Conservation (phyloP, 2,329 filamentous ascomycete genomes). For the Aspergillus tamarii region DNA sequence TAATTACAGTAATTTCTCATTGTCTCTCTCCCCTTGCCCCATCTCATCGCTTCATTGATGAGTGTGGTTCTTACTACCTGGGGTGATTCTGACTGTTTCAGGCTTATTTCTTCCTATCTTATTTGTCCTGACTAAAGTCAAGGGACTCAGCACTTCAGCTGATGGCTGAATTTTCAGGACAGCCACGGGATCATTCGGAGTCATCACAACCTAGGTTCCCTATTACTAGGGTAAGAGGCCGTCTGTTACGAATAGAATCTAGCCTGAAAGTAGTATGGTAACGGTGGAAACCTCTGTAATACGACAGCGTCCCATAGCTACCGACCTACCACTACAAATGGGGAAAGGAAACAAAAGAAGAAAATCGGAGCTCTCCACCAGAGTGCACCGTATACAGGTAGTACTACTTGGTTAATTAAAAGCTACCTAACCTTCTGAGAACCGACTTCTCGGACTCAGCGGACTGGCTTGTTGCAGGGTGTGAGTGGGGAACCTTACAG, state of each 20-base stretch:
- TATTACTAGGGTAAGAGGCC: conserved; percentile 2
- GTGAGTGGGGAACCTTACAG: conserved; percentile 29
- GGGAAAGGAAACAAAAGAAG: conserved; percentile 14
- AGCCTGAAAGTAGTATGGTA: conserved; percentile 7
- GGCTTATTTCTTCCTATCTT: conserved; percentile 1
- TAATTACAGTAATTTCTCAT: conserved; percentile 5
- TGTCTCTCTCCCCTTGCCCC: neutral
- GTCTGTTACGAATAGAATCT: conserved; percentile 9
- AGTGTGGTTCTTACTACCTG: conserved; percentile 4
- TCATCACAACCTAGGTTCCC: neutral
- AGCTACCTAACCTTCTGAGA: conserved; percentile 25
- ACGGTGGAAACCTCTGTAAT: conserved; percentile 10
- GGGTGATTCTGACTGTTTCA: neutral
- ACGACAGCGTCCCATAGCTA: conserved; percentile 1
- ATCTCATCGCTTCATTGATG: neutral
- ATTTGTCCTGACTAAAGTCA: neutral
- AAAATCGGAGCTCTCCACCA: conserved; percentile 25
- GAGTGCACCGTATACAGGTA: conserved; percentile 8
- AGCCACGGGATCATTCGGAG: neutral
- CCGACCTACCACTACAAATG: neutral
- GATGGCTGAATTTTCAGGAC: neutral
- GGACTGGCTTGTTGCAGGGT: conserved; percentile 32
- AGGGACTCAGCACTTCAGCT: neutral
- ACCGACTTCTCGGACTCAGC: conserved; percentile 34
- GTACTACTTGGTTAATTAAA: conserved; percentile 18